Conservation (phyloP, 2,329 filamentous ascomycete genomes). For the Sphaerulina populicola region DNA sequence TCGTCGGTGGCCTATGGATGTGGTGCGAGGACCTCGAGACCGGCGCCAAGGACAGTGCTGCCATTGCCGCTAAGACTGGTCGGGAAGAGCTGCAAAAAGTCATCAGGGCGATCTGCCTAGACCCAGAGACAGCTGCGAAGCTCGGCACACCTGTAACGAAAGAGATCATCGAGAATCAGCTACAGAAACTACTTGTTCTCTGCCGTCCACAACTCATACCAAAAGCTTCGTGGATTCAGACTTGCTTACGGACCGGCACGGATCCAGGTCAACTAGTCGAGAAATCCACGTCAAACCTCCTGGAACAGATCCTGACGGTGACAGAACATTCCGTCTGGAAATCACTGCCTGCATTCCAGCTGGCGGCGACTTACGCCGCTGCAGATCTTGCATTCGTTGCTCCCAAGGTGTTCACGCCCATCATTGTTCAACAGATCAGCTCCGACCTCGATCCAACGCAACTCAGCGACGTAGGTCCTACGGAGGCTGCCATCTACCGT, state of each 20-base stretch:
- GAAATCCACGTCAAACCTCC: slow-evolving; percentile 54
- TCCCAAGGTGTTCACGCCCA: slow-evolving; percentile 68
- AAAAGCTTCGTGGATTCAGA: slow-evolving; percentile 75
- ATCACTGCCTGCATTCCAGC: slow-evolving; percentile 45
- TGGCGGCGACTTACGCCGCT: slow-evolving; percentile 72
- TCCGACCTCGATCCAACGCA: slow-evolving; percentile 64
- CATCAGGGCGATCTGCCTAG: slow-evolving; percentile 55
- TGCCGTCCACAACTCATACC: slow-evolving; percentile 71
- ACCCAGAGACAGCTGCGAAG: slow-evolving; percentile 44
- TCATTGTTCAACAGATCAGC: slow-evolving; percentile 64
- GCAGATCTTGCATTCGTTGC: slow-evolving; percentile 91
- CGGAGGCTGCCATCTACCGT: slow-evolving; percentile 86
- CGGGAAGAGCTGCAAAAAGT: slow-evolving; percentile 55
- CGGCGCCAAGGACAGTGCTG: slow-evolving; percentile 70
- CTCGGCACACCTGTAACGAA: slow-evolving; percentile 40
- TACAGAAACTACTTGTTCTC: slow-evolving; percentile 69
- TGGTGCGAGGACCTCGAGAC: slow-evolving; percentile 62
- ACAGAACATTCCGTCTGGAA: slow-evolving; percentile 33
- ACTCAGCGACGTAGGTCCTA: slow-evolving; percentile 65
- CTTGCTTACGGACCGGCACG: slow-evolving; percentile 67
- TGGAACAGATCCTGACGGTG: slow-evolving; percentile 56
- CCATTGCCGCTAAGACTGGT: slow-evolving; percentile 56
- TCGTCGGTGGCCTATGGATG: slow-evolving; percentile 64
- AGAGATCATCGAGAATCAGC: slow-evolving; percentile 55
- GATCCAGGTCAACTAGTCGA: slow-evolving; percentile 74